A percentile compares a stretch with the other conserved stretches of the same genome.
These are phyloP conservation scores for Nigrospora sphaerica DNA, from an alignment of 2,329 filamentous ascomycete species.

Conservation along the genomic window DNA sequence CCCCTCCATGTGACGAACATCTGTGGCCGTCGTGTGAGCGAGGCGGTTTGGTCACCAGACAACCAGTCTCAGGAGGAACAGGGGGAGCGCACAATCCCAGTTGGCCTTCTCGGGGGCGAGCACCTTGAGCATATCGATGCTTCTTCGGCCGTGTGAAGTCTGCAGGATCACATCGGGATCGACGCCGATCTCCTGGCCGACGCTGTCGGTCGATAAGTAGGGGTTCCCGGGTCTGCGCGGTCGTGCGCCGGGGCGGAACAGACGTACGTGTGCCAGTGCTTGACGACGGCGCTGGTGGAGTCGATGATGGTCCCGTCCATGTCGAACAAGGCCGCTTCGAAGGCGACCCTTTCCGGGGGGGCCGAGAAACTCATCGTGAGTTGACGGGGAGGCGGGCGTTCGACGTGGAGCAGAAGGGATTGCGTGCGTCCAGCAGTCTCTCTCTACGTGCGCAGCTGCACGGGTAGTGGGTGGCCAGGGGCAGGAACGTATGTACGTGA, in stretches of 20 bases:
- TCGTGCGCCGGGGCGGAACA: background rate
- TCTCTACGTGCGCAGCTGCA: too few relatives aligned
- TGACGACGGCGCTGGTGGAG: constrained; percentile 68
- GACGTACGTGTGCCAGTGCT: constrained; percentile 66
- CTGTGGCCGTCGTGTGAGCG: constrained; percentile 33
- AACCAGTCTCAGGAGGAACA: background rate
- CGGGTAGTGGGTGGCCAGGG: too few relatives aligned
- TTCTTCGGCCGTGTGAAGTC: constrained; percentile 84
- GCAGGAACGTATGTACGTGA: too few relatives aligned
- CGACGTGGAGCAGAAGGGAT: too few relatives aligned
- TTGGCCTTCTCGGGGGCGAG: constrained; percentile 81
- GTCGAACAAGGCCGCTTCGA: constrained; percentile 59
- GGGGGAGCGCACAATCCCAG: constrained; percentile 69
- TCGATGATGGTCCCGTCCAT: constrained; percentile 84
- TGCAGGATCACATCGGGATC: constrained; percentile 78
- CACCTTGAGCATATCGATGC: constrained; percentile 76
- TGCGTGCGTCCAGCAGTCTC: too few relatives aligned
- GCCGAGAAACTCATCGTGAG: constrained; percentile 28
- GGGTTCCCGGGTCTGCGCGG: constrained; percentile 4
- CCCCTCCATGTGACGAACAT: constrained; percentile 72
- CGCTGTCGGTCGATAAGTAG: constrained; percentile 33
- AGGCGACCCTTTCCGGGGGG: constrained; percentile 37
- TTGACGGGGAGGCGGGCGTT: too few relatives aligned
- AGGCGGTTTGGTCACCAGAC: background rate
- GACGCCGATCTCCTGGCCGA: constrained; percentile 77